Percentiles rank a stretch among this genome's conserved stretches.
Evolutionary conservation across 306 rosid species (phyloP).

Genomic region (Cicer arietinum): DNA sequence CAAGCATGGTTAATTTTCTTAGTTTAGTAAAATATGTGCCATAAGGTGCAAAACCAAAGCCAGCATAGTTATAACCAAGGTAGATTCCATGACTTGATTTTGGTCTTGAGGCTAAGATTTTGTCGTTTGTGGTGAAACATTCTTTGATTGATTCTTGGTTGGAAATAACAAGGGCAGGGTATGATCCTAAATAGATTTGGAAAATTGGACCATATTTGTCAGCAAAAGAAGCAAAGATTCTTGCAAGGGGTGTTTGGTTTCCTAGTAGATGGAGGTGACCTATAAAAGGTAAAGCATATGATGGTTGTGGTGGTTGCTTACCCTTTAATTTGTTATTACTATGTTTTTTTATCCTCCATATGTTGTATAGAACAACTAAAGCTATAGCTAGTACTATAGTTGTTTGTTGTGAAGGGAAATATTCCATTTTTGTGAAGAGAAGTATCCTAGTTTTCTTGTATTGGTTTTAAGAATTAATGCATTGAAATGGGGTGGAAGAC

Average conservation of each 20-base stretch:
- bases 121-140: slow-evolving; percentile 65
- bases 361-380: slow-evolving; percentile 37
- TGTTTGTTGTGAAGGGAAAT: slow-evolving; percentile 30
- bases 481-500: background rate
- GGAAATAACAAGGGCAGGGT: slow-evolving; percentile 51
- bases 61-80: slow-evolving; percentile 60
- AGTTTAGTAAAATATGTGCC: slow-evolving; percentile 53
- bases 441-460: background rate
- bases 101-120: slow-evolving; percentile 52
- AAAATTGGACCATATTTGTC: slow-evolving; percentile 66
- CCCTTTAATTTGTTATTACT: slow-evolving; percentile 34
- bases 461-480: background rate
- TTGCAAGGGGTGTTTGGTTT: slow-evolving; percentile 39
- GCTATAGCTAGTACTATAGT: slow-evolving; percentile 31
- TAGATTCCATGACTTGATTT: slow-evolving; percentile 50
- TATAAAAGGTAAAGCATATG: slow-evolving; percentile 55
- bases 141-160: slow-evolving; percentile 61
- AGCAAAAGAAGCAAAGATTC: slow-evolving; percentile 52
- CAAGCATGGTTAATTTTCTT: slow-evolving; percentile 54
- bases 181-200: slow-evolving; percentile 51
- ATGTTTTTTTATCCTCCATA: slow-evolving; percentile 28
- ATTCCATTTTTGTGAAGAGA: slow-evolving; percentile 32
- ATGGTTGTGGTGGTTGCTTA: slow-evolving; percentile 49
- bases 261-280: slow-evolving; percentile 65
- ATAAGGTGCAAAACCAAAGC: slow-evolving; percentile 58